Evolutionary conservation across 352 stramenopile genomes (phyloP).

Genomic region (Globisporangium viniferum): DNA sequence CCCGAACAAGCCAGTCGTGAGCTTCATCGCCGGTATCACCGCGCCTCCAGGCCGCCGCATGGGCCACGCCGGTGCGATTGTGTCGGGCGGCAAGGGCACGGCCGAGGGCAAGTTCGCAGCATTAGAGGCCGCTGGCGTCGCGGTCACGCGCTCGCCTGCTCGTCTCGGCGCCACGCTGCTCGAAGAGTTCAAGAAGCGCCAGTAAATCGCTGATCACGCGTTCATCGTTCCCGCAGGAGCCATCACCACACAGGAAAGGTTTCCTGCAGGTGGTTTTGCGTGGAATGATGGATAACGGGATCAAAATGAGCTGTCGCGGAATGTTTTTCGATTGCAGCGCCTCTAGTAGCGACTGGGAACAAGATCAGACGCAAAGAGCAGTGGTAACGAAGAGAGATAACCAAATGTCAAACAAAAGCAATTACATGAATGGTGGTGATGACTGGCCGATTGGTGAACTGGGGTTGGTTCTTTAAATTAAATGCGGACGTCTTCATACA

Average conservation of each 20-base stretch:
- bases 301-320: not conserved
- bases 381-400: not conserved
- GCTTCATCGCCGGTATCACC: constrained; percentile 99
- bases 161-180: constrained; percentile 97
- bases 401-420: not conserved
- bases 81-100: constrained; percentile 98
- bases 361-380: not conserved
- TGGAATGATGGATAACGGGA: not conserved
- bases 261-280: not conserved
- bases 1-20: constrained; percentile 99
- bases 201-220: constrained; percentile 23
- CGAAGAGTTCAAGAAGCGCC: constrained; percentile 90
- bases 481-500: constrained; percentile 65
- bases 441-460: not conserved
- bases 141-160: constrained; percentile 95
- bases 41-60: constrained; percentile 98
- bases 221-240: not conserved
- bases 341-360: not conserved
- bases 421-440: not conserved
- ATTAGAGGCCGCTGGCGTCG: constrained; percentile 93
- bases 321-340: not conserved
- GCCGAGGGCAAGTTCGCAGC: constrained; percentile 97
- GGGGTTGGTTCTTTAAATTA: constrained; percentile 17
- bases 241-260: not conserved
- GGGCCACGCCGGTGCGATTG: constrained; percentile 99